A percentile compares a stretch with the other conserved stretches of the same genome.
Conservation (phyloP, 2,329 filamentous ascomycete genomes). For the Ophiocordyceps camponoti-floridani region DNA sequence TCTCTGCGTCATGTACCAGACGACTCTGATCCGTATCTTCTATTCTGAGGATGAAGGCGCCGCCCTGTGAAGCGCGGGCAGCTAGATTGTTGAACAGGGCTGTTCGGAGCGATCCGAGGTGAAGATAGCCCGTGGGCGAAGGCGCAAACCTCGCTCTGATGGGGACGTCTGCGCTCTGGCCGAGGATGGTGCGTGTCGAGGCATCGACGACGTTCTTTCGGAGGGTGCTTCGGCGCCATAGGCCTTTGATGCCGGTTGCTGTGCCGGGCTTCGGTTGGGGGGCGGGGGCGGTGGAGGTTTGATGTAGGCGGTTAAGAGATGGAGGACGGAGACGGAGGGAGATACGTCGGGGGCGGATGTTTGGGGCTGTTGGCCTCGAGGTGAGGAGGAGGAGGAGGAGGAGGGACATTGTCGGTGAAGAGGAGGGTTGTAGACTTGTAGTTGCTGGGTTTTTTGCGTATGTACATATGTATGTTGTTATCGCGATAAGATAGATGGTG, state of each 20-base stretch:
- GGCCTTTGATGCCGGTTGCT: slow-evolving; percentile 4
- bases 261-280: background rate
- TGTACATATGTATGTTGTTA: background rate
- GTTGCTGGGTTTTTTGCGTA: background rate
- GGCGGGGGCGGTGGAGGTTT: background rate
- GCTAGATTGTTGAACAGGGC: slow-evolving; percentile 91
- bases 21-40: slow-evolving; percentile 95
- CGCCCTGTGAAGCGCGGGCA: slow-evolving; percentile 62
- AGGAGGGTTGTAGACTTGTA: background rate
- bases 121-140: slow-evolving; percentile 84
- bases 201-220: slow-evolving; percentile 7
- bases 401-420: background rate
- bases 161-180: slow-evolving; percentile 33
- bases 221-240: slow-evolving; percentile 5
- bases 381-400: background rate
- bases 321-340: background rate
- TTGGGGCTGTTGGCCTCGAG: background rate
- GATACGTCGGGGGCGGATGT: background rate
- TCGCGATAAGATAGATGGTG: background rate
- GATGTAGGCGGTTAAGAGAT: background rate
- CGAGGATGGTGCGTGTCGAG: slow-evolving; percentile 13
- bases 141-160: slow-evolving; percentile 65
- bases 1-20: slow-evolving; percentile 63
- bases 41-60: slow-evolving; percentile 77
- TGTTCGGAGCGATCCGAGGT: slow-evolving; percentile 79